Evolutionary conservation across 1,139 yeast species (phyloP).

Genomic region (Geotrichum histeridarum): DNA sequence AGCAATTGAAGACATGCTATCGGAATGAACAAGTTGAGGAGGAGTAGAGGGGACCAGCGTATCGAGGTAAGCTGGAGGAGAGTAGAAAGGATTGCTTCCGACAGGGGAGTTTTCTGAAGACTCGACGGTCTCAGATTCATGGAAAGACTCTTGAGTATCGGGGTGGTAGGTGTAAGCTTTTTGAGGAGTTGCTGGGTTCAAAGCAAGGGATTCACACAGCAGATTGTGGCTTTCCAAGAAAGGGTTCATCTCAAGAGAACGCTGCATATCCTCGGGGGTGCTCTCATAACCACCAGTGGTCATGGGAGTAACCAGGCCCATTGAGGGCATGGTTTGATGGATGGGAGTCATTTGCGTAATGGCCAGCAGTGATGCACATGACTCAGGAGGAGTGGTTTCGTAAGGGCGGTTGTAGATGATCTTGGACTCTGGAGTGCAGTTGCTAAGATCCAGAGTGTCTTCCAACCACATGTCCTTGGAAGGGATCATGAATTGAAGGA

Average conservation of each 20-base stretch:
- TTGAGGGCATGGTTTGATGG: slow-evolving; percentile 6
- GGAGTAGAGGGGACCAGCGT: slow-evolving; percentile 16
- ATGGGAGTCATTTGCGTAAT: slow-evolving; percentile 7
- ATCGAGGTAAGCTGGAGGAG: slow-evolving; percentile 33
- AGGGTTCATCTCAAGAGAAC: not conserved
- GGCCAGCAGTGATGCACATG: slow-evolving; percentile 6
- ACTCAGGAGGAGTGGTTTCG: slow-evolving; percentile 8
- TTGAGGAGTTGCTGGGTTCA: slow-evolving; percentile 1
- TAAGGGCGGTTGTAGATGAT: slow-evolving; percentile 11
- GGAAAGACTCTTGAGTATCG: not conserved
- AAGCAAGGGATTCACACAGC: not conserved
- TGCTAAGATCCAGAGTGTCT: not conserved
- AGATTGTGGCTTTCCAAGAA: not conserved
- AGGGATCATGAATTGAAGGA: slow-evolving; percentile 5
- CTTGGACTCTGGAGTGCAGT: slow-evolving; percentile 18
- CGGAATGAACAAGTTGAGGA: slow-evolving; percentile 17
- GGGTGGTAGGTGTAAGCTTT: not conserved
- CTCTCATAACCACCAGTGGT: not conserved
- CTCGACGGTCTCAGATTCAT: not conserved
- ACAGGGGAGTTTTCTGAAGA: slow-evolving; percentile 13
- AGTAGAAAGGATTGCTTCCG: slow-evolving; percentile 34
- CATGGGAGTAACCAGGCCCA: slow-evolving; percentile 6
- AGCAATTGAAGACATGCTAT: slow-evolving; percentile 17
- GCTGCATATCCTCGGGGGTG: slow-evolving; percentile 5
- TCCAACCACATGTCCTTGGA: slow-evolving; percentile 3